Base-by-base conservation (phyloP, 495 filamentous ascomycete species). In the Rhypophila decipiens region DNA sequence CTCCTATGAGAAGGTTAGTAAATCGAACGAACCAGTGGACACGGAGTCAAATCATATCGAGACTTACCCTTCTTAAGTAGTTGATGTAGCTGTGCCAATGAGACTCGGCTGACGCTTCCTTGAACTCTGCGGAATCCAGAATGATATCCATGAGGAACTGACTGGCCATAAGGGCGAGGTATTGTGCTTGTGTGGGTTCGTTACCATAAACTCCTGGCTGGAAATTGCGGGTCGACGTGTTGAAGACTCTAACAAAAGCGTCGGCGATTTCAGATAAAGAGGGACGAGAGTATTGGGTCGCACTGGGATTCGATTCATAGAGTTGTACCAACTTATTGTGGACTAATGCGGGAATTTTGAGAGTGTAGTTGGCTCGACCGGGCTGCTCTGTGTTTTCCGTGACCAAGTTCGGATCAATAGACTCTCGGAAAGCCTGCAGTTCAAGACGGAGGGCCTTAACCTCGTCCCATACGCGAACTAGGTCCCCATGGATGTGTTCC, bases 111-210 rank as follows among this genome's bases (percentile, higher is more conserved):
- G 29, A n/a, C 12, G 24, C n/a, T 19, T 50, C 42, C 20, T 10
- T 33, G 33, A 24, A 50, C 47, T 50, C 47, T 20, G 20, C 17
- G 9, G 47, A 50, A 15, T 27, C 39, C 7, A 50, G 31, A 20
- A 50, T 50, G 33, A 43, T 50, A 20, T 22, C 39, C 39, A 50
- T 43, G 8, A 50, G 21, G 21, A 50, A 50, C 40, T 50, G 47
- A 22, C 39, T 36, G 1, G 47, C 37, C 23, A 50, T 11, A 1
- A 50, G 39, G 11, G 38, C 33, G 27, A 37, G 18, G 31, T 50
- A 50, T 15, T 50, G 47, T 1, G 19, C 39, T 20, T 38, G 20
- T 12, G 47, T 31, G 1, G 47, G 47, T 1, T 20, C 11, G 18
- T 12, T 27, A 18, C 31, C 20, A 7, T 35, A 13, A 17, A 20